Percentiles rank a stretch among this genome's conserved stretches.
Evolutionary conservation across 2,329 filamentous ascomycete genomes (phyloP).

Genomic region (Dactylellina cionopaga): DNA sequence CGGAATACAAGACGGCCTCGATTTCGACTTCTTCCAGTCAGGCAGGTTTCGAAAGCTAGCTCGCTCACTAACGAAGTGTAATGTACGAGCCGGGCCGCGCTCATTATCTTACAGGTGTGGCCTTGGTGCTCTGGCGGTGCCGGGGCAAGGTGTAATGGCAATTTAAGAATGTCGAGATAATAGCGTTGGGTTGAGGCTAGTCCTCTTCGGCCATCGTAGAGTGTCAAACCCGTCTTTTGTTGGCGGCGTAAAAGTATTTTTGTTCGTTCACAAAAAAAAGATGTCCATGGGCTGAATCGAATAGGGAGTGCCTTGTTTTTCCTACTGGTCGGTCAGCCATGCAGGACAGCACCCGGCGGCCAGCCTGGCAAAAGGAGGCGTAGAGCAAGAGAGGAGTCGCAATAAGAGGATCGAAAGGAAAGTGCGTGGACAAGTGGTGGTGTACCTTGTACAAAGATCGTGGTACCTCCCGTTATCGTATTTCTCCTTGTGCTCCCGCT

Average conservation of each 20-base stretch:
- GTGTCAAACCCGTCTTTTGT: conserved; percentile 28
- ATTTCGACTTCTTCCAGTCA: conserved; percentile 44
- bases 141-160: conserved; percentile 49
- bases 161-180: conserved; percentile 52
- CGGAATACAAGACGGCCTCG: conserved; percentile 11
- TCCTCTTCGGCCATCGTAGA: conserved; percentile 43
- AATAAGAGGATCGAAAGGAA: background rate
- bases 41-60: conserved; percentile 48
- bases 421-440: conserved; percentile 36
- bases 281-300: background rate
- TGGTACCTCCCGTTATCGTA: conserved; percentile 51
- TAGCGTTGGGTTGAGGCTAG: conserved; percentile 35
- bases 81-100: conserved; percentile 36
- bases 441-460: conserved; percentile 52
- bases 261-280: conserved; percentile 31
- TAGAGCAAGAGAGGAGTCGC: conserved; percentile 7
- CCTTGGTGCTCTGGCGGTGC: conserved; percentile 40
- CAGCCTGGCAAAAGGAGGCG: conserved; percentile 48
- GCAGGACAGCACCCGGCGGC: conserved; percentile 47
- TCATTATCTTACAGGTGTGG: conserved; percentile 51
- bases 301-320: conserved; percentile 21
- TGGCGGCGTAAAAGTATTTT: conserved; percentile 1
- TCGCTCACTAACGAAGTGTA: too few species aligned
- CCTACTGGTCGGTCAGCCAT: conserved; percentile 13
- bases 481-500: conserved; percentile 19